A percentile compares a stretch with the other conserved stretches of the same genome.
These are phyloP conservation scores for Actinomortierella wolfii DNA, from an alignment of 371 early-diverging fungal genomes.

Conservation along the genomic window DNA sequence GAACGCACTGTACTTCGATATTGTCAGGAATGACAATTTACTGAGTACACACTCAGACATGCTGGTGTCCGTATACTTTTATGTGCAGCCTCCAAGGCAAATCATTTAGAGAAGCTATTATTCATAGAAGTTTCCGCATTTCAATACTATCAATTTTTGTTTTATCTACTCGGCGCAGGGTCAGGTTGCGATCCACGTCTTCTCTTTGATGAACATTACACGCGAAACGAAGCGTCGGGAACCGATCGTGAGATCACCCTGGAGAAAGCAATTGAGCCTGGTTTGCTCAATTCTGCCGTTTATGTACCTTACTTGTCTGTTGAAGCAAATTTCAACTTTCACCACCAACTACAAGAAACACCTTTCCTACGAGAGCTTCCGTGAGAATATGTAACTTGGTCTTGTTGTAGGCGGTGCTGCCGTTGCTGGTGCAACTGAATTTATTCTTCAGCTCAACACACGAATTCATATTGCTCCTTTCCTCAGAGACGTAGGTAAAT, in stretches of 20 bases:
- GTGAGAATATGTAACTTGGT: conserved; percentile 97
- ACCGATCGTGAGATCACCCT: conserved; percentile 62
- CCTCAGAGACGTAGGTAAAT: conserved; percentile 71
- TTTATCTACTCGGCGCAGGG: conserved; percentile 95
- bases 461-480: conserved; percentile 91
- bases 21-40: conserved; percentile 98
- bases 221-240: conserved; percentile 61
- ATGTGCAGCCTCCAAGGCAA: conserved; percentile 94
- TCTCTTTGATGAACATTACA: conserved; percentile 84
- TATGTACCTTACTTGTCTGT: conserved; percentile 94
- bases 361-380: conserved; percentile 98
- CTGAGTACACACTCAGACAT: conserved; percentile 97
- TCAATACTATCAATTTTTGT: conserved; percentile 96
- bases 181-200: conserved; percentile 96
- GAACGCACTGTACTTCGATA: conserved; percentile 96
- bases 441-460: conserved; percentile 87
- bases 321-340: conserved; percentile 99
- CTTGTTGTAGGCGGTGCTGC: conserved; percentile 86
- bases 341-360: conserved; percentile 98
- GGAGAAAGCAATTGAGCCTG: too few species aligned
- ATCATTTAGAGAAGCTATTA: conserved; percentile 86
- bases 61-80: conserved; percentile 97
- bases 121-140: conserved; percentile 95
- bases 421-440: conserved; percentile 87
- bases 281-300: too few species aligned